These are phyloP conservation scores for Apiotrichum veenhuisii DNA, from an alignment of 1,284 basidiomycete genomes.

Conservation along the genomic window DNA sequence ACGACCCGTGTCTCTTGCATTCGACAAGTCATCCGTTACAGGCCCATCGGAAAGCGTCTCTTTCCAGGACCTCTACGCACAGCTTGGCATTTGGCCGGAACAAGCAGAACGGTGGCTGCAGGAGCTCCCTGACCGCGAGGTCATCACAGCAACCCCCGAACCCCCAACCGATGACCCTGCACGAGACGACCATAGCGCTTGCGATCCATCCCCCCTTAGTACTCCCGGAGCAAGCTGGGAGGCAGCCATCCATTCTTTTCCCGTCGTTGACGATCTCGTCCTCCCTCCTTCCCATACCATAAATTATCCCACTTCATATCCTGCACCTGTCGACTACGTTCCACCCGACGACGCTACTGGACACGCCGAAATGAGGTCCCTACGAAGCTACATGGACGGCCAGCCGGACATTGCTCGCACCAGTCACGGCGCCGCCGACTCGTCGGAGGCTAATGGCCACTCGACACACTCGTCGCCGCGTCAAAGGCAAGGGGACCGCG, in stretches of 20 bases:
- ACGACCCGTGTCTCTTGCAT: not conserved
- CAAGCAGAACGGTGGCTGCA: not conserved
- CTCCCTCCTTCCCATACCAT: conserved; percentile 1
- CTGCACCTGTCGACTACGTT: not conserved
- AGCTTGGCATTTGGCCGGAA: conserved; percentile 42
- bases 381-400: not conserved
- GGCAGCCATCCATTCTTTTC: conserved; percentile 32
- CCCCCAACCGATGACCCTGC: conserved; percentile 2
- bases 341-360: not conserved
- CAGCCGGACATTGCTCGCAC: not conserved
- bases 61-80: conserved; percentile 46
- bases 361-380: not conserved
- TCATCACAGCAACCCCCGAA: not conserved
- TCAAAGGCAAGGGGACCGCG: conserved; percentile 3
- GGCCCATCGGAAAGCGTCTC: not conserved
- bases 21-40: not conserved
- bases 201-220: conserved; percentile 3
- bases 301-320: not conserved
- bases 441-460: too few relatives aligned
- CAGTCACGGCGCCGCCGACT: not conserved
- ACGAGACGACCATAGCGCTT: conserved; percentile 1
- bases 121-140: not conserved
- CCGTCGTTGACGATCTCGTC: conserved; percentile 19
- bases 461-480: too few relatives aligned
- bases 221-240: conserved; percentile 29